Percentiles rank a stretch among this genome's conserved stretches.
phyloP scores from a whole-genome alignment of 352 stramenopile species.

The Plasmopara muralis region DNA sequence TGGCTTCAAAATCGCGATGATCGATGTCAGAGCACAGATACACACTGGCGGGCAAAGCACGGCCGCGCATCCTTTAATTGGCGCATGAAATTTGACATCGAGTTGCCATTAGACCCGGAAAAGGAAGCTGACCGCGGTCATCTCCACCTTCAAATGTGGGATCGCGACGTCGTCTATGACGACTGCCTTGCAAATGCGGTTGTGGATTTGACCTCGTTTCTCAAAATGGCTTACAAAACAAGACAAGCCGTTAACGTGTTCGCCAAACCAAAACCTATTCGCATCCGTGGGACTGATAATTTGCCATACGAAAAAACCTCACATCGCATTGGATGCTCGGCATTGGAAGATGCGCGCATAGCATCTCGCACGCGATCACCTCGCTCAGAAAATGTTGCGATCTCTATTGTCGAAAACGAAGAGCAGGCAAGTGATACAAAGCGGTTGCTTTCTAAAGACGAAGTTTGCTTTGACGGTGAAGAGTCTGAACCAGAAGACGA shows the following conservation, averaged over 20 bases:
- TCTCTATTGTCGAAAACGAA: constrained; percentile 23
- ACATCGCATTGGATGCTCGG: constrained; percentile 16
- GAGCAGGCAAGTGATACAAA: constrained; percentile 10
- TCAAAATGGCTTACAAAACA: constrained; percentile 65
- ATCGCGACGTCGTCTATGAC: constrained; percentile 71
- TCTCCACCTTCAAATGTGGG: constrained; percentile 75
- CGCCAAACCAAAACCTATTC: constrained; percentile 56
- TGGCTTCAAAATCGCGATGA: constrained; percentile 82
- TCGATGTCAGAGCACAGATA: constrained; percentile 79
- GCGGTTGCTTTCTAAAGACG: constrained; percentile 18
- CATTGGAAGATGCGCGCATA: constrained; percentile 22
- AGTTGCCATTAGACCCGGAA: constrained; percentile 66
- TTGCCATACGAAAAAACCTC: constrained; percentile 25
- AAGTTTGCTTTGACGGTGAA: constrained; percentile 11
- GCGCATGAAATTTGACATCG: constrained; percentile 88
- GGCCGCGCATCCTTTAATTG: constrained; percentile 89
- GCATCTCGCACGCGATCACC: constrained; percentile 15
- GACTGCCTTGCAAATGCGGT: constrained; percentile 73
- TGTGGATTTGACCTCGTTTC: constrained; percentile 52
- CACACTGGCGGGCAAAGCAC: constrained; percentile 85
- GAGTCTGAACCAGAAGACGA: constrained; percentile 23
- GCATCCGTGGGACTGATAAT: constrained; percentile 31
- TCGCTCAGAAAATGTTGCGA: constrained; percentile 17
- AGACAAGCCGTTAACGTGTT: constrained; percentile 70
- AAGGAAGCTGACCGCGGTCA: constrained; percentile 62